Conservation (phyloP, 306 rosid species). For the Spatholobus suberectus region DNA sequence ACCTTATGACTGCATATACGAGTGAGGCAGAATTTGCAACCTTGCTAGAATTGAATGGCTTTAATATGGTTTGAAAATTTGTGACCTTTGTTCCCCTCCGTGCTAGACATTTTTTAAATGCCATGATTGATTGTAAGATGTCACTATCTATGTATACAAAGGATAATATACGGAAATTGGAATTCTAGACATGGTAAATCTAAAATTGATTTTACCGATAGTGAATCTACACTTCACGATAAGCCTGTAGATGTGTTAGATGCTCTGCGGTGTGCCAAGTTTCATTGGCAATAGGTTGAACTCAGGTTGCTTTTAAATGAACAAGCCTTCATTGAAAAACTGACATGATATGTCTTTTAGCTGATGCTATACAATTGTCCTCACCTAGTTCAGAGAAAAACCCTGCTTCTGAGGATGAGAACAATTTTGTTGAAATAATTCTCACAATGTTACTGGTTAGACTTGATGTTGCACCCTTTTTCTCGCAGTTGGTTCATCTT, state of each 20-base stretch:
- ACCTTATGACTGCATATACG: slow-evolving; percentile 72
- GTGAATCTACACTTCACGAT: slow-evolving; percentile 72
- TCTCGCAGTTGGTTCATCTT: slow-evolving; percentile 85
- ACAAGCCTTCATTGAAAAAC: slow-evolving; percentile 83
- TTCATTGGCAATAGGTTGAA: slow-evolving; percentile 99
- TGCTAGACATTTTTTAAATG: slow-evolving; percentile 85
- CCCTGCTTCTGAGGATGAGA: slow-evolving; percentile 89
- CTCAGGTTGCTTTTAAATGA: slow-evolving; percentile 93
- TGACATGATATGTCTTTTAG: slow-evolving; percentile 67
- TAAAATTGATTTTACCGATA: slow-evolving; percentile 54
- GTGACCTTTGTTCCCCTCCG: slow-evolving; percentile 92
- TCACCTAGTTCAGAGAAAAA: slow-evolving; percentile 79
- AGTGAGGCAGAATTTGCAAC: slow-evolving; percentile 87
- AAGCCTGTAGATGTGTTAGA: slow-evolving; percentile 84
- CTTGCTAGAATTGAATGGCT: slow-evolving; percentile 75
- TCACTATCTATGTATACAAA: slow-evolving; percentile 51
- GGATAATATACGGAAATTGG: slow-evolving; percentile 64
- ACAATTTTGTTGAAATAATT: slow-evolving; percentile 77
- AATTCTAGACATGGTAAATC: slow-evolving; percentile 67
- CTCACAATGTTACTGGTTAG: slow-evolving; percentile 88
- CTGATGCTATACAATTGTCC: slow-evolving; percentile 76
- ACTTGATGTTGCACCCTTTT: slow-evolving; percentile 97
- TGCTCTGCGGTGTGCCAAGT: slow-evolving; percentile 91
- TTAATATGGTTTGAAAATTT: slow-evolving; percentile 68
- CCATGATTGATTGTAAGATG: slow-evolving; percentile 88